Conservation (phyloP, 2,329 filamentous ascomycete genomes). For the Claviceps africana region DNA sequence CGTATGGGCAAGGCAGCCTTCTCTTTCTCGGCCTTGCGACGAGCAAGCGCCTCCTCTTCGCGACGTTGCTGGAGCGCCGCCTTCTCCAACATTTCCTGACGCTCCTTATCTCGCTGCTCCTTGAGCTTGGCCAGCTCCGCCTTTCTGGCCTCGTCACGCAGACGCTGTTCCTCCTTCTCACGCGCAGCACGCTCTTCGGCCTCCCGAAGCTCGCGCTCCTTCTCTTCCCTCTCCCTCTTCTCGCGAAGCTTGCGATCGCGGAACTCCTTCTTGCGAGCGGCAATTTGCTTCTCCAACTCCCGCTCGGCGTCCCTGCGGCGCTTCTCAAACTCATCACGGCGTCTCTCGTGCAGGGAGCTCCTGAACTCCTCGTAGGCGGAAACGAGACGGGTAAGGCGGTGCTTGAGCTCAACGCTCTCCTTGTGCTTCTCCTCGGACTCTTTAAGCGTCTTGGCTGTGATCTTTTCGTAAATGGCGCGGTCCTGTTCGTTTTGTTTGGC, state of each 20-base stretch:
- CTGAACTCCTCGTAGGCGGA: slow-evolving; percentile 76
- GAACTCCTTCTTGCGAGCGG: slow-evolving; percentile 73
- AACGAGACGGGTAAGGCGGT: slow-evolving; percentile 75
- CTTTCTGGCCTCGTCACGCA: slow-evolving; percentile 66
- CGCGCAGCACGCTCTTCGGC: slow-evolving; percentile 68
- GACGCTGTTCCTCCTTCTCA: slow-evolving; percentile 76
- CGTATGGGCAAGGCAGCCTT: slow-evolving; percentile 15
- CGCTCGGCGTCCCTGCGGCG: slow-evolving; percentile 81
- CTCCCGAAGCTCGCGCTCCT: slow-evolving; percentile 63
- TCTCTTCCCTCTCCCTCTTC: slow-evolving; percentile 72
- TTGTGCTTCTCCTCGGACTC: slow-evolving; percentile 81
- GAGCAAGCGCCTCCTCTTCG: slow-evolving; percentile 77
- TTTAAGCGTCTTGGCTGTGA: slow-evolving; percentile 62
- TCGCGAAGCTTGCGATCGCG: slow-evolving; percentile 72
- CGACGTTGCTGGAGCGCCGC: slow-evolving; percentile 60
- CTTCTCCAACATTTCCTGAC: slow-evolving; percentile 53
- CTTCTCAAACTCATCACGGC: slow-evolving; percentile 91
- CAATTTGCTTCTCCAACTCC: slow-evolving; percentile 86
- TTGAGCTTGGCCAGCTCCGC: slow-evolving; percentile 53
- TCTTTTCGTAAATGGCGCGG: slow-evolving; percentile 62
- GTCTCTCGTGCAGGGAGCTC: slow-evolving; percentile 67
- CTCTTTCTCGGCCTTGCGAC: slow-evolving; percentile 53
- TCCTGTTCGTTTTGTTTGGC: slow-evolving; percentile 69
- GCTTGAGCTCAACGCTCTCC: slow-evolving; percentile 84
- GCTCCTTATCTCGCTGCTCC: slow-evolving; percentile 51